Conservation (phyloP, 306 rosid genomes). For the Cucumis sativus region Cucumber_9930_V3 NC_026657.2:32258501-32259000, state of each 20-base stretch:
- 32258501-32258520: background rate
- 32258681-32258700: conserved; percentile 6
- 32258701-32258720: background rate
- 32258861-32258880: conserved; percentile 28
- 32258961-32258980: conserved; percentile 25
- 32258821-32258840: background rate
- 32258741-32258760: conserved; percentile 33
- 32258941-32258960: conserved; percentile 15
- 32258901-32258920: background rate
- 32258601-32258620: background rate
- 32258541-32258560: background rate
- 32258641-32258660: conserved; percentile 22
- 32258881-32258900: conserved; percentile 13
- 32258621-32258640: background rate
- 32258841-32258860: background rate
- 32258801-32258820: conserved; percentile 3
- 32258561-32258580: background rate
- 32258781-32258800: conserved; percentile 7
- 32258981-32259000: conserved; percentile 22
- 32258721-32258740: conserved; percentile 20
- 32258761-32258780: conserved; percentile 34
- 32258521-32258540: background rate
- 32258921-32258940: background rate
- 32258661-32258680: conserved; percentile 7
- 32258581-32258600: background rate